Evolutionary conservation across 1,284 basidiomycete genomes (phyloP).

Genomic region (Irpex lacteus): DNA sequence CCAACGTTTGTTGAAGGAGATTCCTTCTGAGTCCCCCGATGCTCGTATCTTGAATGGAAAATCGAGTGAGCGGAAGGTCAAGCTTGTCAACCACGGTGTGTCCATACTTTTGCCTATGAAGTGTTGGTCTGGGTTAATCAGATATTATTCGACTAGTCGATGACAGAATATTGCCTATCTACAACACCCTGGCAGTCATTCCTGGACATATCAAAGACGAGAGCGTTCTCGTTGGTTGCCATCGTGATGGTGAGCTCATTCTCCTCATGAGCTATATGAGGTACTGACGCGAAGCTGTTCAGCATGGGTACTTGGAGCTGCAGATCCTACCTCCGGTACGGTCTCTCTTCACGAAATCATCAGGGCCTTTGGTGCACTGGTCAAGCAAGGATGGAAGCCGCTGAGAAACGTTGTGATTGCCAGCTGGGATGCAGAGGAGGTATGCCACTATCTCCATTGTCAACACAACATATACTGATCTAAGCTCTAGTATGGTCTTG

Average conservation of each 20-base stretch:
- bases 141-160: conserved; percentile 46
- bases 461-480: not conserved
- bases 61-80: conserved; percentile 38
- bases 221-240: conserved; percentile 83
- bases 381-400: conserved; percentile 84
- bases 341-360: conserved; percentile 86
- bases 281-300: not conserved
- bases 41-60: conserved; percentile 53
- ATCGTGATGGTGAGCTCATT: conserved; percentile 69
- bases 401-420: conserved; percentile 86
- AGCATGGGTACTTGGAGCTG: conserved; percentile 60
- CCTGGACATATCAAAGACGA: conserved; percentile 88
- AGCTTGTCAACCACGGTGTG: conserved; percentile 8
- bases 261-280: not conserved
- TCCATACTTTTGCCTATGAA: not conserved
- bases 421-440: conserved; percentile 93
- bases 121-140: not conserved
- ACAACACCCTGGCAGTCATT: conserved; percentile 89
- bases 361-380: conserved; percentile 73
- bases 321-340: conserved; percentile 88
- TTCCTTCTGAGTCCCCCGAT: conserved; percentile 41
- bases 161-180: conserved; percentile 76
- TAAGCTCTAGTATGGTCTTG: conserved; percentile 66
- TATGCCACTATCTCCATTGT: conserved; percentile 23
- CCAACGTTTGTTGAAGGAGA: conserved; percentile 56